Evolutionary conservation across 768 basidiomycete genomes (phyloP), one percentile per base, ranked within the genome.

Genomic region (Phanerodontia chrysosporium): DNA sequence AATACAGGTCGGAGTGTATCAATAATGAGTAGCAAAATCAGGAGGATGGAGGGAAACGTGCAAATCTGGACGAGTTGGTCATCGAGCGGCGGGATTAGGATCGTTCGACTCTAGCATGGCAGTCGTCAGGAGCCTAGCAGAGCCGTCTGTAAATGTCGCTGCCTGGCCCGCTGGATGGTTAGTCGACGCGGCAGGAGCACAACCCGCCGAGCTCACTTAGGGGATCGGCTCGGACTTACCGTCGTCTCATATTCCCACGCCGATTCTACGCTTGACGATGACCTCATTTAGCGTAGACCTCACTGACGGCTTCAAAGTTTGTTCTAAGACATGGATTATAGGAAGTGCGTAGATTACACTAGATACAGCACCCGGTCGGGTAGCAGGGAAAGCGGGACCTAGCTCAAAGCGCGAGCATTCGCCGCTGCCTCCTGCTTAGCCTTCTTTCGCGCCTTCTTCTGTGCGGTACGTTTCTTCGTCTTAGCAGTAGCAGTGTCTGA

Each of bases 401-500:
- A 56, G 55, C 55, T 42, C 25, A 14, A 7, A 22, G 44, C 14
- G 13, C 39, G 24, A 6, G 36, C 44, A 24, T 22, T 24, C 14
- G 24, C 6, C 7, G 42, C 42, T 12, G 55, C 42, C 58, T 55
- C 59, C 24, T 69, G 67, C 58, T 69, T 73, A 14, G 66, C 68
- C 59, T 74, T 76, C 45, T 72, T 73, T 44, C 60, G 72, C n/a
- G 69, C 67, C 61, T 73, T 76, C 58, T 73, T 78, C n/a, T 36
- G 35, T 14, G 66, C 65, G 10, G 65, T 64, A 52, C 60, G 61
- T 49, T 63, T 65, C 22, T 68, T 72, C 35, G 62, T 62, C 45
- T 62, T 64, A 14, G 64, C 60, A 49, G 65, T 62, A 14, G 64
- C 59, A 45, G 65, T 67, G 16, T 70, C 73, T 5, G 68, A 56